phyloP scores from a whole-genome alignment of 257 asterid genomes.

The Nicotiana obtusifolia region DNA sequence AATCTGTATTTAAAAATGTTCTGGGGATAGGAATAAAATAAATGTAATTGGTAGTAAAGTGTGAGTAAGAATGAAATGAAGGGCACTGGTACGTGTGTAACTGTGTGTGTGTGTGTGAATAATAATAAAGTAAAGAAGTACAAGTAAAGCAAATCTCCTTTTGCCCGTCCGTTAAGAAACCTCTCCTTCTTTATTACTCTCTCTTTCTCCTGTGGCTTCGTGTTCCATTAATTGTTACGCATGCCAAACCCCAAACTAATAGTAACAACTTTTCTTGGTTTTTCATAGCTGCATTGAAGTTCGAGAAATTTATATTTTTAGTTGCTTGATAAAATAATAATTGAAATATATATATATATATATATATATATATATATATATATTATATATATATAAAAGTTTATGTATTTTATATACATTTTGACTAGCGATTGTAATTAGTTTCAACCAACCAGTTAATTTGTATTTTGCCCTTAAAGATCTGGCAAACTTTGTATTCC shows the following conservation, averaged over 20 bases:
- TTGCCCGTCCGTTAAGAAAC: conserved; percentile 9
- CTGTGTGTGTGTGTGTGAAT: background rate
- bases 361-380: too few species aligned
- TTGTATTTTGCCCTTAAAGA: too few species aligned
- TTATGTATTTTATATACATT: too few species aligned
- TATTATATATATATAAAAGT: too few species aligned
- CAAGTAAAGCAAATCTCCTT: background rate
- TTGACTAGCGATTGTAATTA: too few species aligned
- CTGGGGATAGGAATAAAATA: background rate
- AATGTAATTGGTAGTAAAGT: background rate
- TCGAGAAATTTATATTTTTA: too few species aligned
- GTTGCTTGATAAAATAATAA: too few species aligned
- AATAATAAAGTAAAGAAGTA: conserved; percentile 6
- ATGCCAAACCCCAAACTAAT: background rate
- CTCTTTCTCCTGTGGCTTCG: background rate
- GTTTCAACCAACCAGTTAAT: too few species aligned
- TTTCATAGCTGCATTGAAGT: too few species aligned
- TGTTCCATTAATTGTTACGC: conserved; percentile 4
- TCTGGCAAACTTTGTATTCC: too few species aligned
- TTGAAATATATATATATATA: too few species aligned
- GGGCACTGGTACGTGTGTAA: background rate
- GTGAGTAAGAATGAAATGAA: background rate
- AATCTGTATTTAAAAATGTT: background rate
- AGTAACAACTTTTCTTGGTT: too few species aligned
- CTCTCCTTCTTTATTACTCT: background rate